Conservation (phyloP, 192 early-diverging fungal species). For the Endogone sp. region DNA sequence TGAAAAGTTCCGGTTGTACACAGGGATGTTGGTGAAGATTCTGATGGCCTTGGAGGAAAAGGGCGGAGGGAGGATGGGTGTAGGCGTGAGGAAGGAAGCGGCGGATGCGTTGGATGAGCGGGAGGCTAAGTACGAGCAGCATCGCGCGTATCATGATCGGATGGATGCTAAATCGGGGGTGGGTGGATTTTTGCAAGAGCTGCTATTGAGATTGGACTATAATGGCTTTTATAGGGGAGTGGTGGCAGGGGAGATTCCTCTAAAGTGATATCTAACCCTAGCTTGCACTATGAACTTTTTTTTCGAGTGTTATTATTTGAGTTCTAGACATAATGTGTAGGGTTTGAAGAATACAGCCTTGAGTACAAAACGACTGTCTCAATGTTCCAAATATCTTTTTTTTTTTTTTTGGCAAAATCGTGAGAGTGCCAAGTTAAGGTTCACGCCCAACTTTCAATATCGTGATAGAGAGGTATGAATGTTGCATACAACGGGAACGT, state of each 20-base stretch:
- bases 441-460: too few relatives aligned
- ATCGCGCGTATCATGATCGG: constrained; percentile 13
- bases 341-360: too few relatives aligned
- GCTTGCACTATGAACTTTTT: too few relatives aligned
- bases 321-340: too few relatives aligned
- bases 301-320: too few relatives aligned
- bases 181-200: constrained; percentile 30
- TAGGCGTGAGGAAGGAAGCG: background rate
- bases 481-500: too few relatives aligned
- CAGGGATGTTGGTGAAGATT: constrained; percentile 32
- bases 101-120: background rate
- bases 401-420: too few relatives aligned
- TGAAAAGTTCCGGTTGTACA: constrained; percentile 28
- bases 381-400: too few relatives aligned
- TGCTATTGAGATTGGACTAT: constrained; percentile 32
- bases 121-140: constrained; percentile 1
- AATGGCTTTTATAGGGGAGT: constrained; percentile 22
- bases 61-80: constrained; percentile 21
- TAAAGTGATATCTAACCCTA: too few relatives aligned
- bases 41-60: constrained; percentile 33
- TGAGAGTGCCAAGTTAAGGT: too few relatives aligned
- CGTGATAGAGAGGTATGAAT: too few relatives aligned
- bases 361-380: too few relatives aligned
- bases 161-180: constrained; percentile 14
- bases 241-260: background rate